Evolutionary conservation across 2,329 filamentous ascomycete genomes (phyloP).

Genomic region (Penicillium hordei): DNA sequence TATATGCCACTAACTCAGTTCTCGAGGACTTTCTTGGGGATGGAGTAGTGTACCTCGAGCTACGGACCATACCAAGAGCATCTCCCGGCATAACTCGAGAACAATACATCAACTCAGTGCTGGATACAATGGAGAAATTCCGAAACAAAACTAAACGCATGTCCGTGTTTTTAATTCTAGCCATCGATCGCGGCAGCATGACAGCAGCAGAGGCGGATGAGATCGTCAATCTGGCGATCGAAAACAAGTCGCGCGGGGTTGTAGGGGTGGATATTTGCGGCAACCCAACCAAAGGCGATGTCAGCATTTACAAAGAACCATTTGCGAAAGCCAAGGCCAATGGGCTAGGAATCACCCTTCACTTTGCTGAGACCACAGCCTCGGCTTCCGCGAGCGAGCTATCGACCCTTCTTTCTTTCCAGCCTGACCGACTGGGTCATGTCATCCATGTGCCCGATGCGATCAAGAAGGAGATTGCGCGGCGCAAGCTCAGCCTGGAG

Average conservation of each 20-base stretch:
- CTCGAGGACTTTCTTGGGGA: slow-evolving; percentile 66
- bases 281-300: slow-evolving; percentile 64
- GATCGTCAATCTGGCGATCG: slow-evolving; percentile 63
- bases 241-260: slow-evolving; percentile 56
- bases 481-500: slow-evolving; percentile 64
- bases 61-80: slow-evolving; percentile 74
- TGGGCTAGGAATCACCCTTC: slow-evolving; percentile 66
- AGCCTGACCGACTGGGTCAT: slow-evolving; percentile 71
- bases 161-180: slow-evolving; percentile 68
- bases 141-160: slow-evolving; percentile 48
- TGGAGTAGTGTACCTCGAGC: slow-evolving; percentile 74
- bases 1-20: slow-evolving; percentile 64
- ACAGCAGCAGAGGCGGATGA: slow-evolving; percentile 59
- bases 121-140: slow-evolving; percentile 61
- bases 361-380: slow-evolving; percentile 70
- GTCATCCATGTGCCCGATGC: slow-evolving; percentile 70
- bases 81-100: slow-evolving; percentile 60
- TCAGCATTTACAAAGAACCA: slow-evolving; percentile 59
- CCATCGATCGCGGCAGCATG: slow-evolving; percentile 67
- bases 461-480: slow-evolving; percentile 58
- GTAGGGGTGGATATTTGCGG: slow-evolving; percentile 79
- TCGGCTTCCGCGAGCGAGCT: slow-evolving; percentile 63
- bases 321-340: slow-evolving; percentile 58
- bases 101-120: slow-evolving; percentile 65
- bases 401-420: slow-evolving; percentile 61